A percentile compares a stretch with the other conserved stretches of the same genome.
phyloP scores from a whole-genome alignment of 805 yeast genomes.

The Pichia ethanolica region DNA sequence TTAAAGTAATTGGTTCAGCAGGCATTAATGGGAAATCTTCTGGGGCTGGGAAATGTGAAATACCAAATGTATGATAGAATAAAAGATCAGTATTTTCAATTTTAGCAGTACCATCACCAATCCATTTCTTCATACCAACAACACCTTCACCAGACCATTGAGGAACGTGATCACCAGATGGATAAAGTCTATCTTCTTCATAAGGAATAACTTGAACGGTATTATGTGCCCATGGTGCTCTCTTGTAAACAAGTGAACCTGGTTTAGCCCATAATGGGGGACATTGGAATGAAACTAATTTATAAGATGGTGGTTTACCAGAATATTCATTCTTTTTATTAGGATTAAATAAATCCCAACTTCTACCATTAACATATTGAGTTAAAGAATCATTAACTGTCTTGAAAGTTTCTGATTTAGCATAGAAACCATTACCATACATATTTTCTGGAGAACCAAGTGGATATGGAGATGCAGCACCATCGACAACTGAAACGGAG shows the following conservation, averaged over 20 bases:
- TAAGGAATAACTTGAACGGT: conserved; percentile 65
- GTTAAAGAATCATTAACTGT: conserved; percentile 62
- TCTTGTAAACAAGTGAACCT: conserved; percentile 66
- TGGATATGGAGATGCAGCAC: conserved; percentile 48
- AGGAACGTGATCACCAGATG: conserved; percentile 74
- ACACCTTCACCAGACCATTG: conserved; percentile 67
- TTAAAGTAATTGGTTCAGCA: conserved; percentile 68
- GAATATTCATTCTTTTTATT: conserved; percentile 58
- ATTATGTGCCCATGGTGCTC: conserved; percentile 76
- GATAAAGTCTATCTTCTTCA: conserved; percentile 64
- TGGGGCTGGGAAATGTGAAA: conserved; percentile 82
- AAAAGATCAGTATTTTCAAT: conserved; percentile 66
- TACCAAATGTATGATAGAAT: conserved; percentile 76
- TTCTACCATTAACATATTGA: conserved; percentile 56
- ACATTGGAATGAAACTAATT: conserved; percentile 67
- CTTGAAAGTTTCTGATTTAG: conserved; percentile 59
- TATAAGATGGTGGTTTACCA: conserved; percentile 68
- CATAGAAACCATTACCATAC: conserved; percentile 72
- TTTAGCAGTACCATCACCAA: conserved; percentile 50
- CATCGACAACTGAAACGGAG: conserved; percentile 65
- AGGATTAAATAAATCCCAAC: conserved; percentile 77
- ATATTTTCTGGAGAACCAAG: conserved; percentile 62
- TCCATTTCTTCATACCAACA: conserved; percentile 62
- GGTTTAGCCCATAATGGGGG: conserved; percentile 68
- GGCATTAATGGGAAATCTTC: conserved; percentile 91